Conservation (phyloP, 169 alveolate species). For the Plasmodium malariae region DNA sequence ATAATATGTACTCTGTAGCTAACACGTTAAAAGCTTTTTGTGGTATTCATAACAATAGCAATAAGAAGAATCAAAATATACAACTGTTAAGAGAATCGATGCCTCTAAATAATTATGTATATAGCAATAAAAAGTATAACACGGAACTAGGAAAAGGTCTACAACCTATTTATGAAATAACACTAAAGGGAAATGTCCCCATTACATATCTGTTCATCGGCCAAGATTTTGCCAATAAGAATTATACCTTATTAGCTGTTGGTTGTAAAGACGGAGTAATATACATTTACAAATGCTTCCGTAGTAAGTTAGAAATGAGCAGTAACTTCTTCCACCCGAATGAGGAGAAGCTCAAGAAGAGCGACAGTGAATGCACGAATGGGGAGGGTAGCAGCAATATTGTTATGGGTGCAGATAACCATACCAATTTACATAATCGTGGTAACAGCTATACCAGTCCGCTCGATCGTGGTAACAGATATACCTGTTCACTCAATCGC, state of each 20-base stretch:
- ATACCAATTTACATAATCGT: too few relatives aligned
- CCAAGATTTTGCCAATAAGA: constrained; percentile 84
- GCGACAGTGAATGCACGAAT: too few relatives aligned
- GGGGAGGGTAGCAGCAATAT: too few relatives aligned
- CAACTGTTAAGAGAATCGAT: constrained; percentile 50
- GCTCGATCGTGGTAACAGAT: too few relatives aligned
- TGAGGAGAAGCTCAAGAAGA: too few relatives aligned
- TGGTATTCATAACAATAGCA: not conserved
- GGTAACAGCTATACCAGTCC: too few relatives aligned
- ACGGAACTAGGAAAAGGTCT: constrained; percentile 57
- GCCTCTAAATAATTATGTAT: constrained; percentile 51
- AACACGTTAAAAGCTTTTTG: constrained; percentile 49
- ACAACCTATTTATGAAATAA: constrained; percentile 56
- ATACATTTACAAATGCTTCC: constrained; percentile 81
- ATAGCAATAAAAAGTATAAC: constrained; percentile 47
- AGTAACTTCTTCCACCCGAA: constrained; percentile 17
- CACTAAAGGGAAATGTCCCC: constrained; percentile 33
- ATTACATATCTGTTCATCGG: constrained; percentile 87
- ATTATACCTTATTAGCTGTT: constrained; percentile 87
- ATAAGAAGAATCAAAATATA: constrained; percentile 1
- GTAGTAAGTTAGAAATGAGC: constrained; percentile 80
- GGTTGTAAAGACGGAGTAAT: constrained; percentile 89
- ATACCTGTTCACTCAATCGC: not conserved
- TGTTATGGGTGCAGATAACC: too few relatives aligned
- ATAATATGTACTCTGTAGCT: constrained; percentile 27